Evolutionary conservation across 2,329 filamentous ascomycete species (phyloP), one percentile per base, ranked within the genome.

Genomic region (Mycosphaerelloides madeirae): DNA sequence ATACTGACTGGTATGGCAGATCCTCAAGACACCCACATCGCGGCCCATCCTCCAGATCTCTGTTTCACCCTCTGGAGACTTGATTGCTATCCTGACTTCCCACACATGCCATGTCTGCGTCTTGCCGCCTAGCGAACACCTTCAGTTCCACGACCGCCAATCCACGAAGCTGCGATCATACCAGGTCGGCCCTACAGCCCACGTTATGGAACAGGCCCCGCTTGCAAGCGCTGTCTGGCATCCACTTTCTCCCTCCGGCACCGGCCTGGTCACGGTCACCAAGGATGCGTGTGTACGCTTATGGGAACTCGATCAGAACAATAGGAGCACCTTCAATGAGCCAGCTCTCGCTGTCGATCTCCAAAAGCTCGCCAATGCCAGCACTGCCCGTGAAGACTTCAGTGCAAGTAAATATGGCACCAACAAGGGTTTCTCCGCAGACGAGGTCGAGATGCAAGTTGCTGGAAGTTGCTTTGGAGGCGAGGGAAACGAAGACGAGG

Each of bases 371-470:
- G 86, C 83, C 14, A 90, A 95, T 66, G 91, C 88, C 19, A 84
- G 80, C 3, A 88, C 80, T 3, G 74, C 85, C 14, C 84, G 94
- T 51, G 84, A 95, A 56, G 87, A 96, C 63, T 87, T 95, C 61
- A 76, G 81, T 25, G 87, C 87, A 5, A 87, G 86, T 1, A 79
- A 77, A 15, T 83, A 83, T 50, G 79, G 83, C 6, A 84, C 81
- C 33, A 88, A 81, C 63, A 87, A 85, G 56, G 84, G 81, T 8
- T 97, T 95, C 59, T 95, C 89, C 3, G 85, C 89, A 0, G 90
- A 97, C 63, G 80, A 80, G 1, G 83, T 94, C 47, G 90, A 97
- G 63, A 95, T 98, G 84, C 87, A 96, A 61, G 88, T 95, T 16
- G 88, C 89, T 3, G 84, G 90, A 2, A 89, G 90, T 39, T 87